Evolutionary conservation across 768 basidiomycete species (phyloP).

Genomic region (Candolleomyces efflorescens): DNA sequence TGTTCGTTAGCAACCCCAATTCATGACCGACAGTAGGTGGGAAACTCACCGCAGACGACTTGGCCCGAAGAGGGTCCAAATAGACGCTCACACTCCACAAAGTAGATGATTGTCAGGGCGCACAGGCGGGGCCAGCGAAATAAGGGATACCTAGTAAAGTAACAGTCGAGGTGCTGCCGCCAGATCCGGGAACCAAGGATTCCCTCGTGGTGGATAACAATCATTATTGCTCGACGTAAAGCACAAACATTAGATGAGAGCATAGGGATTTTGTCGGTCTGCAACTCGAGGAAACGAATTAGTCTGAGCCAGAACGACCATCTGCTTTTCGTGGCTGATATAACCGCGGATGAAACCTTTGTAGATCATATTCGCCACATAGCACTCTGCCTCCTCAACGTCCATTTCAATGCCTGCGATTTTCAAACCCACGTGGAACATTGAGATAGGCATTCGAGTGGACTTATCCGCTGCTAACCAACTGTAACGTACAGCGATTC

Average conservation of each 20-base stretch:
- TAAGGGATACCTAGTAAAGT: too few species aligned
- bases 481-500: conserved; percentile 32
- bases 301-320: conserved; percentile 80
- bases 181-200: neutral
- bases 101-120: too few species aligned
- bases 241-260: conserved; percentile 20
- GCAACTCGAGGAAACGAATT: conserved; percentile 78
- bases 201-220: neutral
- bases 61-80: too few species aligned
- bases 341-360: conserved; percentile 92
- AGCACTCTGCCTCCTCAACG: conserved; percentile 85
- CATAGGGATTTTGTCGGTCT: conserved; percentile 56
- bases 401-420: conserved; percentile 69
- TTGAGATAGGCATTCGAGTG: conserved; percentile 73
- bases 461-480: conserved; percentile 76
- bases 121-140: too few species aligned
- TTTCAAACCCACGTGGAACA: conserved; percentile 74
- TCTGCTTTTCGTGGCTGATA: conserved; percentile 93
- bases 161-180: neutral
- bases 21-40: too few species aligned
- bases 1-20: too few species aligned
- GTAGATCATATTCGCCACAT: conserved; percentile 93
- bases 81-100: too few species aligned
- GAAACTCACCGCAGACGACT: too few species aligned
- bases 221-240: neutral